Conservation (phyloP, 2,329 filamentous ascomycete genomes). For the Cladobotryum protrusum region DNA sequence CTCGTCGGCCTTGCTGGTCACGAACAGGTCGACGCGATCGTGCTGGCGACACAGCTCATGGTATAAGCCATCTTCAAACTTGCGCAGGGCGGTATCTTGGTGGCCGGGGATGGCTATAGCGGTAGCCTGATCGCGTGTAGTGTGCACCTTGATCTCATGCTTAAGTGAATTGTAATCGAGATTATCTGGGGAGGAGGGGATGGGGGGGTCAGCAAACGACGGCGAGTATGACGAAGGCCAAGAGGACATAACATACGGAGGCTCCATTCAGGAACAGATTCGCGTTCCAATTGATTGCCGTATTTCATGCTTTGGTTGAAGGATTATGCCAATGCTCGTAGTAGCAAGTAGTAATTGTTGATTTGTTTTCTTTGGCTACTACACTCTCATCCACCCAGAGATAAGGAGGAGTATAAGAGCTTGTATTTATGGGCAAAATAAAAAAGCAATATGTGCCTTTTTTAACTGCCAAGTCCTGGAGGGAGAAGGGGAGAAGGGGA, state of each 20-base stretch:
- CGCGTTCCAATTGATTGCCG: slow-evolving; percentile 55
- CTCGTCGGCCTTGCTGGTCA: slow-evolving; percentile 73
- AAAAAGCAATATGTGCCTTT: background rate
- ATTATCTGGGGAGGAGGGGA: slow-evolving; percentile 62
- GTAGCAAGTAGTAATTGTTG: background rate
- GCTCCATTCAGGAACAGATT: slow-evolving; percentile 78
- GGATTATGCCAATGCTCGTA: slow-evolving; percentile 1
- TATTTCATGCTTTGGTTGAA: slow-evolving; percentile 31
- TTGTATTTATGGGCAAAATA: background rate
- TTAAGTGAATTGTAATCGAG: slow-evolving; percentile 87
- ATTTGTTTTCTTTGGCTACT: too few relatives aligned
- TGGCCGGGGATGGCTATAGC: slow-evolving; percentile 72
- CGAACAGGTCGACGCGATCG: slow-evolving; percentile 70
- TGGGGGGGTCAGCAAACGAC: slow-evolving; percentile 5
- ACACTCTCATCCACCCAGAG: too few relatives aligned
- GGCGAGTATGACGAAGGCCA: slow-evolving; percentile 6
- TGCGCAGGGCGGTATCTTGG: slow-evolving; percentile 48
- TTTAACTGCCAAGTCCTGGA: background rate
- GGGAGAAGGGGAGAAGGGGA: background rate
- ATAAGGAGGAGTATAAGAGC: background rate
- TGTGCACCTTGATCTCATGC: slow-evolving; percentile 74
- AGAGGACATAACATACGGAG: slow-evolving; percentile 48
- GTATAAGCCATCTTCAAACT: slow-evolving; percentile 68
- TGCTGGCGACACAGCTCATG: slow-evolving; percentile 67
- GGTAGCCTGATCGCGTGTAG: slow-evolving; percentile 60